Conservation (phyloP, 2,329 filamentous ascomycete genomes). For the Monilinia fructigena region DNA sequence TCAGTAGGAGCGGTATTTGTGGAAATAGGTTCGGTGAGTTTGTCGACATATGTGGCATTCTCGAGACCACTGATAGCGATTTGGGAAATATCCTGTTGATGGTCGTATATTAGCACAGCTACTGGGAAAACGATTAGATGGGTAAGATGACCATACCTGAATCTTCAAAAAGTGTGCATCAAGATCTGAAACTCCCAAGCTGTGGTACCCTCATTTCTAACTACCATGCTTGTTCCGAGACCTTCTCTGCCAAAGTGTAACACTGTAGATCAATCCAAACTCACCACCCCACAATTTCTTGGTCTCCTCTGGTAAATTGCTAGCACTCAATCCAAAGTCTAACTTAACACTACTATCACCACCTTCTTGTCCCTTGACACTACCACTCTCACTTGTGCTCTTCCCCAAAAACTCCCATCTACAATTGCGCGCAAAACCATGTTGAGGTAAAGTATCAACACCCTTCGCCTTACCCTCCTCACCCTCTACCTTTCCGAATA, state of each 20-base stretch:
- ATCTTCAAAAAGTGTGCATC: conserved; percentile 83
- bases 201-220: conserved; percentile 79
- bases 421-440: conserved; percentile 88
- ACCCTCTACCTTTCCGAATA: conserved; percentile 80
- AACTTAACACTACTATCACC: conserved; percentile 77
- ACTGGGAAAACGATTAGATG: background rate
- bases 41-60: conserved; percentile 77
- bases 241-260: conserved; percentile 73
- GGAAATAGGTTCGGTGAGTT: conserved; percentile 60
- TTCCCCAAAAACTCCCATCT: conserved; percentile 94
- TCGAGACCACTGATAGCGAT: conserved; percentile 74
- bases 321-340: conserved; percentile 84
- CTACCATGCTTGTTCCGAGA: conserved; percentile 77
- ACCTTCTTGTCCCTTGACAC: conserved; percentile 37
- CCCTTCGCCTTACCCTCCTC: conserved; percentile 69
- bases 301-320: conserved; percentile 66
- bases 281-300: conserved; percentile 78
- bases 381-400: conserved; percentile 57
- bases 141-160: conserved; percentile 55
- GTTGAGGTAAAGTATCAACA: conserved; percentile 73
- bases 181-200: conserved; percentile 90
- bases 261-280: conserved; percentile 90
- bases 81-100: conserved; percentile 70
- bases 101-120: conserved; percentile 24
- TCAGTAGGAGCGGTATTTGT: conserved; percentile 63